Percentiles rank a stretch among this genome's conserved stretches.
Conservation (phyloP, 78 protist species). For the Emiliania huxleyi region DNA sequence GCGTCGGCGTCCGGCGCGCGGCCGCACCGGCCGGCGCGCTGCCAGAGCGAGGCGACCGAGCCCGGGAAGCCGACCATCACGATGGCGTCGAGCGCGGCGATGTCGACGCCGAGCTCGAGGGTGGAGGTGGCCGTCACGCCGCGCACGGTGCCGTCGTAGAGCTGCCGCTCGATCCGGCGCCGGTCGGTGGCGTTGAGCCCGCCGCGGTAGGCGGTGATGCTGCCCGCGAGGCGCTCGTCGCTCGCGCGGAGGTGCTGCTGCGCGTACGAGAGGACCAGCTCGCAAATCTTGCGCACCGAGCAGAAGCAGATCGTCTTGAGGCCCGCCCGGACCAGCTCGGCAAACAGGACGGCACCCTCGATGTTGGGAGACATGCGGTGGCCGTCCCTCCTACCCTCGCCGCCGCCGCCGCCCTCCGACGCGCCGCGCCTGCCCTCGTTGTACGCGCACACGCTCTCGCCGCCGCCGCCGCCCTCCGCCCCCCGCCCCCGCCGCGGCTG, state of each 20-base stretch:
- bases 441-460: background rate
- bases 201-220: constrained; percentile 39
- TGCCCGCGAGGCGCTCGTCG: background rate
- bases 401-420: too few species aligned
- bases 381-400: too few species aligned
- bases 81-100: constrained; percentile 34
- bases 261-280: constrained; percentile 43
- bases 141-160: constrained; percentile 43
- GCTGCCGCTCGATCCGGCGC: constrained; percentile 47
- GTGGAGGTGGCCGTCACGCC: constrained; percentile 58
- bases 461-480: background rate
- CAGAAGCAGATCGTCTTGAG: constrained; percentile 24
- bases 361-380: background rate
- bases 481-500: too few species aligned
- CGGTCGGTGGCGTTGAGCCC: constrained; percentile 35
- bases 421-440: background rate
- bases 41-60: constrained; percentile 11
- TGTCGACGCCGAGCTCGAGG: constrained; percentile 65
- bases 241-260: background rate
- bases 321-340: background rate
- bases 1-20: background rate
- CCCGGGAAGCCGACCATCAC: constrained; percentile 53
- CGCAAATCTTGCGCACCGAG: constrained; percentile 42
- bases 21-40: constrained; percentile 19
- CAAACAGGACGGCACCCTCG: background rate